Percentiles rank a stretch among this genome's conserved stretches.
These are phyloP conservation scores for Xylaria polymorpha DNA, from an alignment of 2,329 filamentous ascomycete species.

Conservation along the genomic window DNA sequence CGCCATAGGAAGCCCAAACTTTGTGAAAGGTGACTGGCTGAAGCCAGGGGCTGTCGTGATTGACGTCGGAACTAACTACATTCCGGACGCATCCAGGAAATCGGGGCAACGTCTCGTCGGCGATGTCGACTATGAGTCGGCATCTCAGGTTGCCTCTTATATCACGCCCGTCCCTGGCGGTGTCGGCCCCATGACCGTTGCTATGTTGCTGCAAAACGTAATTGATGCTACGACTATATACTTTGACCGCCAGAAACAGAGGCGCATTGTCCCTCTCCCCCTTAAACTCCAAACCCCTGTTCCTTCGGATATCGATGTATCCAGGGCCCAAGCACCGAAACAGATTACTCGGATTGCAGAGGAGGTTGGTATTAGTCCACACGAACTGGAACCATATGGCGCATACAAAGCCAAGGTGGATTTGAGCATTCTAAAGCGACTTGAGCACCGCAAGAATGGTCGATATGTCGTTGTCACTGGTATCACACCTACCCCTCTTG, in stretches of 20 bases:
- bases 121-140: slow-evolving; percentile 92
- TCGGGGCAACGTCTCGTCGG: slow-evolving; percentile 92
- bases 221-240: slow-evolving; percentile 85
- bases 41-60: slow-evolving; percentile 96
- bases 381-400: slow-evolving; percentile 94
- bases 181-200: slow-evolving; percentile 98
- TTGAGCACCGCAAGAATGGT: slow-evolving; percentile 88
- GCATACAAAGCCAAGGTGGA: slow-evolving; percentile 97
- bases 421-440: slow-evolving; percentile 80
- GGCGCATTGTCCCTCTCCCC: slow-evolving; percentile 84
- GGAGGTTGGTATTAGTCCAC: slow-evolving; percentile 87
- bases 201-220: slow-evolving; percentile 97
- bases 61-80: slow-evolving; percentile 97
- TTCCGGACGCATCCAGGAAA: slow-evolving; percentile 89
- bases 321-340: slow-evolving; percentile 90
- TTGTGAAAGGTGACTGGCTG: slow-evolving; percentile 94
- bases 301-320: slow-evolving; percentile 95
- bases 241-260: slow-evolving; percentile 84
- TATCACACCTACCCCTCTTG: slow-evolving; percentile 95
- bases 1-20: slow-evolving; percentile 87
- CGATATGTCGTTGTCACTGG: slow-evolving; percentile 93
- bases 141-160: slow-evolving; percentile 84
- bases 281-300: slow-evolving; percentile 83
- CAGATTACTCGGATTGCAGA: slow-evolving; percentile 84
- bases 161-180: slow-evolving; percentile 97